These are phyloP conservation scores for Chlorophyllum brunneum DNA, from an alignment of 768 basidiomycete species.

Conservation along the genomic window DNA sequence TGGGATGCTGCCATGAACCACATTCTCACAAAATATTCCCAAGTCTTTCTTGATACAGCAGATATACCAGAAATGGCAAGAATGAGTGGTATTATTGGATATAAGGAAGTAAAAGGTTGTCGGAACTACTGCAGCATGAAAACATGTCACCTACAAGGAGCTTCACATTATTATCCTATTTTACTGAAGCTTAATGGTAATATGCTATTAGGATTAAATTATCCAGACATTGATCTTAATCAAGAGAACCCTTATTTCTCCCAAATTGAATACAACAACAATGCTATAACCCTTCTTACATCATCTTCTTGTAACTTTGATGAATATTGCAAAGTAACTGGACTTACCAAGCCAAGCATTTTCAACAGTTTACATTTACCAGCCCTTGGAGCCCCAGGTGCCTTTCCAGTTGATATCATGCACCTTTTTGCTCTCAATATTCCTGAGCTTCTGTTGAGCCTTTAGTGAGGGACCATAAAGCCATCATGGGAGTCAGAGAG, in stretches of 20 bases:
- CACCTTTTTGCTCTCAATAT: slow-evolving; percentile 32
- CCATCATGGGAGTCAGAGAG: slow-evolving; percentile 19
- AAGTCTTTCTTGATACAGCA: slow-evolving; percentile 24
- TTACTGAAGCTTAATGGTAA: slow-evolving; percentile 23
- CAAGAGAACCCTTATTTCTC: neutral
- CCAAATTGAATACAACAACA: neutral
- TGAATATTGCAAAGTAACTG: slow-evolving; percentile 25
- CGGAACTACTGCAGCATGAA: slow-evolving; percentile 1
- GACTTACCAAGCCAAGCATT: slow-evolving; percentile 31
- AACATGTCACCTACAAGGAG: neutral
- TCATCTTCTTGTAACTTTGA: slow-evolving; percentile 18
- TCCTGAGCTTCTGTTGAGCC: slow-evolving; percentile 31
- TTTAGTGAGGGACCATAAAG: slow-evolving; percentile 28
- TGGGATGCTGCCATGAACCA: slow-evolving; percentile 23
- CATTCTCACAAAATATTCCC: slow-evolving; percentile 16
- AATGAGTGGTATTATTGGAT: slow-evolving; percentile 31
- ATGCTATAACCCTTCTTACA: neutral
- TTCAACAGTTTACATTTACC: slow-evolving; percentile 26
- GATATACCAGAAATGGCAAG: slow-evolving; percentile 30
- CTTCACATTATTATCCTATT: slow-evolving; percentile 28
- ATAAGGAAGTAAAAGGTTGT: slow-evolving; percentile 18
- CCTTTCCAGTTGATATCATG: slow-evolving; percentile 41
- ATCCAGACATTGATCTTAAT: slow-evolving; percentile 20
- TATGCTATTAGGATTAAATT: slow-evolving; percentile 19
- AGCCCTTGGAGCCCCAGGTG: slow-evolving; percentile 26